Base-by-base conservation (phyloP, 2,329 filamentous ascomycete species). In the Albifimbria verrucaria region DNA sequence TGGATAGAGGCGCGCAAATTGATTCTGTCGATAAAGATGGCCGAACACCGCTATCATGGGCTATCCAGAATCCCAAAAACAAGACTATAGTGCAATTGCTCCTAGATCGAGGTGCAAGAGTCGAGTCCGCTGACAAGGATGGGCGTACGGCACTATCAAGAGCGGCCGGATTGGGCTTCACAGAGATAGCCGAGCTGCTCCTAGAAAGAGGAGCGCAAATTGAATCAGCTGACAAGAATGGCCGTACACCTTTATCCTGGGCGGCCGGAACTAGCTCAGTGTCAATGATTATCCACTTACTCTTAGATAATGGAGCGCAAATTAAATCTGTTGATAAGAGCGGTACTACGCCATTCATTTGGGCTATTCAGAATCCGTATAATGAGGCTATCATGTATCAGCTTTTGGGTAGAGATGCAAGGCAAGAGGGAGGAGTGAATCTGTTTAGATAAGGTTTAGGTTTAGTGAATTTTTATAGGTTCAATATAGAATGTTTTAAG, bases 1-100 rank as follows among this genome's bases (percentile, higher is more conserved):
- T 62, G 23, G 52, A 57, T 51, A 57, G 41, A 51, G 57, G 50
- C 4, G 57, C 55, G 26, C n/a, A n/a, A n/a, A n/a, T n/a, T n/a
- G n/a, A n/a, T n/a, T 32, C 26, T 9, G 26, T 32, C 7, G 26
- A 32, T 32, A 15, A 7, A 7, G 15, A 15, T 32, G 26, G 26
- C 26, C 15, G 26, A 15, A 32, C 26, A 32, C 15, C 26, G 26
- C 15, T 32, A 15, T 32, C 15, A 7, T 32, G 26, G 26, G 26
- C 26, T 32, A 9, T 32, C 26, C 26, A 7, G 26, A 9, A 9
- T 7, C 9, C 26, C 26, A 32, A 32, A n/a, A n/a, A n/a, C n/a
- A n/a, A n/a, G n/a, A n/a, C n/a, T n/a, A n/a, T 32, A 7, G 26
- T 15, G 26, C 26, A 32, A 32, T 9, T 32, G 7, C 26, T 32